Conservation (phyloP, 169 alveolate species). For the Eimeria acervulina region DNA sequence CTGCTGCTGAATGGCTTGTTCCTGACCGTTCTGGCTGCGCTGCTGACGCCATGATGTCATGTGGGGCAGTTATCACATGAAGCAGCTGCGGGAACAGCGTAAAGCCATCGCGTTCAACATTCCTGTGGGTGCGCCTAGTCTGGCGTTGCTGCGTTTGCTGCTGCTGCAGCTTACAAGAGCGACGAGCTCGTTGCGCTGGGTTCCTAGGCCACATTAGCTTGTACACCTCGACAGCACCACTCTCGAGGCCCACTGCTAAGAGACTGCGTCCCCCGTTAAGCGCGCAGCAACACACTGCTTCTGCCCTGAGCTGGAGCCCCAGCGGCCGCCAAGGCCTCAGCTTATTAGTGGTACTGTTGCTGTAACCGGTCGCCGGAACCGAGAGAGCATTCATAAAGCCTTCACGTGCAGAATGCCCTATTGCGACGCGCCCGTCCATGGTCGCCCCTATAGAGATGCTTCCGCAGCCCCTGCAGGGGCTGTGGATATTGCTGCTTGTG, state of each 20-base stretch:
- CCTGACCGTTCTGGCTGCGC: background rate
- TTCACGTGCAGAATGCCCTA: constrained; percentile 45
- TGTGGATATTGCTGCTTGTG: background rate
- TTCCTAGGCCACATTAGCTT: constrained; percentile 63
- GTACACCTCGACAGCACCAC: constrained; percentile 65
- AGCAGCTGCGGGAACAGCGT: constrained; percentile 50
- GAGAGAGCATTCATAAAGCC: background rate
- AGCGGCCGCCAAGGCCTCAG: constrained; percentile 40
- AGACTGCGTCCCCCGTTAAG: constrained; percentile 60
- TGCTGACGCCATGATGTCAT: constrained; percentile 46
- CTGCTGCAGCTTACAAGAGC: background rate
- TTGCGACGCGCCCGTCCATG: constrained; percentile 41
- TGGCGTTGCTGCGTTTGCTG: constrained; percentile 33
- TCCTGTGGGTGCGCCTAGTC: constrained; percentile 8
- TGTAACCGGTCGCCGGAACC: background rate
- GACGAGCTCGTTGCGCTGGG: constrained; percentile 10
- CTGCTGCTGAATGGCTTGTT: background rate
- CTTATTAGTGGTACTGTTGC: background rate
- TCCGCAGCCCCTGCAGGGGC: constrained; percentile 58
- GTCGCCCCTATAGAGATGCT: constrained; percentile 45
- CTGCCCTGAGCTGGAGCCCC: constrained; percentile 57
- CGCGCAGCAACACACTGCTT: constrained; percentile 74
- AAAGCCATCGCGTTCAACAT: constrained; percentile 63
- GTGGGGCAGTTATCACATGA: constrained; percentile 20
- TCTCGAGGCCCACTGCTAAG: constrained; percentile 70